A percentile compares a stretch with the other conserved stretches of the same genome.
These are phyloP conservation scores for Wickerhamomyces chaumierensis DNA, from an alignment of 805 yeast species.

Conservation along the genomic window DNA sequence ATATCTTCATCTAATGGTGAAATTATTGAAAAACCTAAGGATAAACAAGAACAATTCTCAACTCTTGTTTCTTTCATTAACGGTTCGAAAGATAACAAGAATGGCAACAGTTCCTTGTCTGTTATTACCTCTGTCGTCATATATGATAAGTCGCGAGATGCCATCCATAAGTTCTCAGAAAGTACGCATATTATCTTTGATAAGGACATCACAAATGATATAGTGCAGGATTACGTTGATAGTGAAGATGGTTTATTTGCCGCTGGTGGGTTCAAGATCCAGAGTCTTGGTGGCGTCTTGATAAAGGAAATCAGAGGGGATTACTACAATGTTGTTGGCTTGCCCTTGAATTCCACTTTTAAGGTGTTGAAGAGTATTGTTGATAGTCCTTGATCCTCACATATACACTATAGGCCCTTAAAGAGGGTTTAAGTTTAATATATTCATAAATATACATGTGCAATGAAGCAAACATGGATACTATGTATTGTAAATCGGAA, in stretches of 20 bases:
- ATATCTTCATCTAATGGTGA: conserved; percentile 46
- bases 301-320: conserved; percentile 66
- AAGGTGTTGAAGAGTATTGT: conserved; percentile 24
- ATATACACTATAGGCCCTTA: too few relatives aligned
- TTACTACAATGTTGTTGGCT: conserved; percentile 76
- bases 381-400: too few relatives aligned
- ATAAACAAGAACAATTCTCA: conserved; percentile 35
- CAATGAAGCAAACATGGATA: too few relatives aligned
- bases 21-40: conserved; percentile 76
- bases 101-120: too few relatives aligned
- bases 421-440: too few relatives aligned
- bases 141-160: conserved; percentile 3
- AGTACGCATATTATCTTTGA: conserved; percentile 32
- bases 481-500: conserved; percentile 4
- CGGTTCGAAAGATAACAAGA: not conserved
- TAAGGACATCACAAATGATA: conserved; percentile 35
- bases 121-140: conserved; percentile 20
- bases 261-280: conserved; percentile 90
- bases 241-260: conserved; percentile 68
- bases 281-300: conserved; percentile 58
- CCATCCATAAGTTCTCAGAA: conserved; percentile 24
- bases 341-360: conserved; percentile 58
- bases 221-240: conserved; percentile 50
- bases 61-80: conserved; percentile 39
- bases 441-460: too few relatives aligned